phyloP scores from a whole-genome alignment of 352 stramenopile genomes.

The Pythium grandisporangium region DNA sequence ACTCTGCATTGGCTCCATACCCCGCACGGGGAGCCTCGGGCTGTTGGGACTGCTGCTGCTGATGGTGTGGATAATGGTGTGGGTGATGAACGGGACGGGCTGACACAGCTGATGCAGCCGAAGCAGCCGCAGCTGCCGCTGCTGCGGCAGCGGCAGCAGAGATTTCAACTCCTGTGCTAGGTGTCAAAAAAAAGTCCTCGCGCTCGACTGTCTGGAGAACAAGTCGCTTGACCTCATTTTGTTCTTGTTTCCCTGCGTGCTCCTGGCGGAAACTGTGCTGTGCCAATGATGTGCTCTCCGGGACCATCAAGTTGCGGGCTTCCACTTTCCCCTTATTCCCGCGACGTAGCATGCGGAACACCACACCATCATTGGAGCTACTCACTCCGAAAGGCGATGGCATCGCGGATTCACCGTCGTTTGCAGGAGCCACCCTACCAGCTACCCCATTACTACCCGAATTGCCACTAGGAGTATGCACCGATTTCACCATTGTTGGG shows the following conservation, averaged over 20 bases:
- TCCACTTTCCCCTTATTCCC: slow-evolving; percentile 97
- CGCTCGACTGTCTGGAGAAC: slow-evolving; percentile 83
- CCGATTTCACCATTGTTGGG: slow-evolving; percentile 66
- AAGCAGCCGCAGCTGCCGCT: slow-evolving; percentile 2
- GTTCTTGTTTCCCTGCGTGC: slow-evolving; percentile 76
- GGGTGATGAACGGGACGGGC: slow-evolving; percentile 1
- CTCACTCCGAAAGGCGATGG: slow-evolving; percentile 15
- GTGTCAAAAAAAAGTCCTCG: slow-evolving; percentile 57
- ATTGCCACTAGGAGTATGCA: slow-evolving; percentile 9
- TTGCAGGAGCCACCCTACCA: slow-evolving; percentile 4
- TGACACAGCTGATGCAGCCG: slow-evolving; percentile 7
- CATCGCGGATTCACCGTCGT: neutral
- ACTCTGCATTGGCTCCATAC: slow-evolving; percentile 60
- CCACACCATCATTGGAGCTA: slow-evolving; percentile 36
- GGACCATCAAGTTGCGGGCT: slow-evolving; percentile 90
- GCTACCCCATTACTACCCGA: neutral
- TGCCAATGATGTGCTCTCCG: slow-evolving; percentile 89
- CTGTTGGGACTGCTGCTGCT: slow-evolving; percentile 16
- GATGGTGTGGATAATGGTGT: slow-evolving; percentile 4
- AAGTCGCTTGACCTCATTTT: slow-evolving; percentile 82
- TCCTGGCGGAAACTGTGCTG: slow-evolving; percentile 85
- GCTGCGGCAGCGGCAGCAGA: slow-evolving; percentile 9
- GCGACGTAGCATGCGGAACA: slow-evolving; percentile 94
- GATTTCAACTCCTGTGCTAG: slow-evolving; percentile 2
- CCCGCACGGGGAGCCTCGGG: slow-evolving; percentile 26